phyloP scores from a whole-genome alignment of 805 yeast genomes.

The Lachancea thermotolerans region DNA sequence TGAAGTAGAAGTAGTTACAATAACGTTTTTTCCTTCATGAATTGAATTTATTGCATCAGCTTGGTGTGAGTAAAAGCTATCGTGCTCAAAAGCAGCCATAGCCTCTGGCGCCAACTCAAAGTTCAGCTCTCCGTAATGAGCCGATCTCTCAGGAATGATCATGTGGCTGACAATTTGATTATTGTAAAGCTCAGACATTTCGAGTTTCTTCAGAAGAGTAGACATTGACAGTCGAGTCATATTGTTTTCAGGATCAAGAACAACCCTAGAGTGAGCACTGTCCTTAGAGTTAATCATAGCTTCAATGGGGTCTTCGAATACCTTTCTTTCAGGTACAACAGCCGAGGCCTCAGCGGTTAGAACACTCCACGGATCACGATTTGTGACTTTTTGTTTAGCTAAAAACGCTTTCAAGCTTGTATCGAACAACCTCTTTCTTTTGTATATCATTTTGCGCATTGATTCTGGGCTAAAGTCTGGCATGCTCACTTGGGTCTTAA shows the following conservation, averaged over 20 bases:
- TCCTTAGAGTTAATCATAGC: conserved; percentile 39
- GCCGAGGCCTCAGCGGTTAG: conserved; percentile 34
- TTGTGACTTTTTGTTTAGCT: conserved; percentile 19
- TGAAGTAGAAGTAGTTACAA: conserved; percentile 90
- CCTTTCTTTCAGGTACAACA: conserved; percentile 43
- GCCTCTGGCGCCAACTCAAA: conserved; percentile 47
- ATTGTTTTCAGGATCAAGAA: conserved; percentile 22
- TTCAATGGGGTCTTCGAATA: conserved; percentile 55
- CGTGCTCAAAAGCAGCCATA: conserved; percentile 43
- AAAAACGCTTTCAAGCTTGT: conserved; percentile 35
- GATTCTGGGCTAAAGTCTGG: conserved; percentile 50
- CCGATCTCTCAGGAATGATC: conserved; percentile 41
- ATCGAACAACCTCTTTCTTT: conserved; percentile 49
- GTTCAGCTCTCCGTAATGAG: conserved; percentile 39
- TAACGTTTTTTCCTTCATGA: conserved; percentile 55
- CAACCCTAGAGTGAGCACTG: conserved; percentile 9
- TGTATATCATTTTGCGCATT: conserved; percentile 52
- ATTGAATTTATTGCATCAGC: conserved; percentile 63
- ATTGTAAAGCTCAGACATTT: conserved; percentile 44
- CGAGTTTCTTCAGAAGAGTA: conserved; percentile 44
- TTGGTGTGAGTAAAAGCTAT: conserved; percentile 72
- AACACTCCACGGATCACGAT: conserved; percentile 37
- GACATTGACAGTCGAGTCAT: conserved; percentile 38
- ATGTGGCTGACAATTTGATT: conserved; percentile 55
- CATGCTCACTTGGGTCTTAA: conserved; percentile 39